Base-by-base conservation (phyloP, 345 rosid genomes). In the Clausena lansium region DNA sequence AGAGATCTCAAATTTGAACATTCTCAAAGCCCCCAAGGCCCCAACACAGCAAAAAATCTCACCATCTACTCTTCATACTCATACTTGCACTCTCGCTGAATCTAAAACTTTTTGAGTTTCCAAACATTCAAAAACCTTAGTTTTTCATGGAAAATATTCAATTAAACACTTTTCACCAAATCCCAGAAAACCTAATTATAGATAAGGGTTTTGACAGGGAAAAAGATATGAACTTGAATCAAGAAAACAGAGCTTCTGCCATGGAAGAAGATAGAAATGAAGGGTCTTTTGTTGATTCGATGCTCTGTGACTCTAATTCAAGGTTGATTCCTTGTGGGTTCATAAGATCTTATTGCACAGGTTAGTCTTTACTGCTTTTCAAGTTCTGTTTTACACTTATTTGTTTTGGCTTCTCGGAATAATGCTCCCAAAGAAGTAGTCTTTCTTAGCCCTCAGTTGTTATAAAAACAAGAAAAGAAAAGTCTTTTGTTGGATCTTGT, bases 301-400 rank as follows among this genome's bases (percentile, higher is more conserved):
- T 95, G 97, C 85, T 94, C 8, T 95, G 94, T 64, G 97, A 92
- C 82, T 86, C 97, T 4, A 87, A 79, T 83, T 89, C 98, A 63
- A 85, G 90, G 77, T 80, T 93, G 1, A 81, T 94, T 5, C 81
- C 74, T 25, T 59, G 76, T 41, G 99, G 99, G 80, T 86, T 92
- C 80, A 69, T 86, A 10, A 85, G 55, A 82, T 74, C 88, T 28
- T 77, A 70, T 82, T 78, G 76, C 79, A 30, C 87, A 61, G 94
- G 99, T 94, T 63, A 33, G 89, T 66, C 28, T 66, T 66, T 67
- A 47, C 27, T 22, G 61, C 22, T 5, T 39, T 41, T 1, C 25
- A 41, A 19, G 58, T 28, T 74, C 4, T 73, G 67, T 30, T 32
- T 41, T 62, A 32, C 11, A 2, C 6, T n/a, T 30, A 60, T 28